Evolutionary conservation across 257 asterid species (phyloP).

Genomic region (Voacanga thouarsii): DNA sequence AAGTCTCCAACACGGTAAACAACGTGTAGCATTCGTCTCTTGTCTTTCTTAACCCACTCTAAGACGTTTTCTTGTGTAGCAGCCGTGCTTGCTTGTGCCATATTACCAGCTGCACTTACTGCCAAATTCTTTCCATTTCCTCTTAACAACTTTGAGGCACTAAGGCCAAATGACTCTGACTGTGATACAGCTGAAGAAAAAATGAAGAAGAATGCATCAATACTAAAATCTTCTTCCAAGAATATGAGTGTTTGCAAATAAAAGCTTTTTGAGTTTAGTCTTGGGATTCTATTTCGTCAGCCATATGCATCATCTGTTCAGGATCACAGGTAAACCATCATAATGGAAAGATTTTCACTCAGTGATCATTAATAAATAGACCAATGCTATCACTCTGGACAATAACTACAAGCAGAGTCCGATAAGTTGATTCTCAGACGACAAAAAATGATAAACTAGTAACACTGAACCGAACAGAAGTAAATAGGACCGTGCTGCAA

Average conservation of each 20-base stretch:
- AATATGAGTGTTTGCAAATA: constrained; percentile 5
- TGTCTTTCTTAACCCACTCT: constrained; percentile 90
- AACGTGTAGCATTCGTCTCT: constrained; percentile 96
- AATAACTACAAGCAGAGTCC: not conserved
- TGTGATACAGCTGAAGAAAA: constrained; percentile 53
- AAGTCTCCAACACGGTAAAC: constrained; percentile 98
- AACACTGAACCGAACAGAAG: not conserved
- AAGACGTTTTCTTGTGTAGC: constrained; percentile 60
- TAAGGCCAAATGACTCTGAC: constrained; percentile 58
- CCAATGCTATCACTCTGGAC: not conserved
- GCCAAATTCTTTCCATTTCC: constrained; percentile 33
- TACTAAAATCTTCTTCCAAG: constrained; percentile 14
- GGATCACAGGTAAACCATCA: not conserved
- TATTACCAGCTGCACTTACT: constrained; percentile 52
- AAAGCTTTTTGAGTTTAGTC: not conserved
- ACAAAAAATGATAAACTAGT: not conserved
- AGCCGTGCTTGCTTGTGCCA: constrained; percentile 64
- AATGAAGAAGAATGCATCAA: constrained; percentile 23
- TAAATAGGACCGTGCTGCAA: not conserved
- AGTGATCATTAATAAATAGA: not conserved
- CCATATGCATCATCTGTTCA: not conserved
- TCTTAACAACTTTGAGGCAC: constrained; percentile 45
- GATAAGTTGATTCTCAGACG: not conserved
- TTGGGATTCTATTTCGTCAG: not conserved
- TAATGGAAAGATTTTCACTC: not conserved